These are phyloP conservation scores for Saccharomycopsis sp. DNA, from an alignment of 805 yeast species.

Conservation along the genomic window DNA sequence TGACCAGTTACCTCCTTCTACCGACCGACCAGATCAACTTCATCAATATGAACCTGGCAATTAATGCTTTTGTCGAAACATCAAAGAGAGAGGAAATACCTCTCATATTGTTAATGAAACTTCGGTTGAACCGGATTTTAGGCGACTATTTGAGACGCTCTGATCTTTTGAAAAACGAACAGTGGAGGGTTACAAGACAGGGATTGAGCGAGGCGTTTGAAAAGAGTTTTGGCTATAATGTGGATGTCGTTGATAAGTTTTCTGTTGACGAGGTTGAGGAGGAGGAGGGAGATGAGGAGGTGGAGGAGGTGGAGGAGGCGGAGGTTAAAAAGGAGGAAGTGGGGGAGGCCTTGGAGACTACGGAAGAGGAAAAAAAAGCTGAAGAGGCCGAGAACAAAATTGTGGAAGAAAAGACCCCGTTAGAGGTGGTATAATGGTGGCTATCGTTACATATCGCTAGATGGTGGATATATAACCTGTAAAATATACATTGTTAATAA, in stretches of 20 bases:
- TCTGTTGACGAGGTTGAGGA: not conserved
- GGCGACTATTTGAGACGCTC: not conserved
- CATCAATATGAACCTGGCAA: not conserved
- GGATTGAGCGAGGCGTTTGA: not conserved
- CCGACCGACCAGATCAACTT: not conserved
- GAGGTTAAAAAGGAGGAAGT: too few species aligned
- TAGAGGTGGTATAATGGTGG: too few species aligned
- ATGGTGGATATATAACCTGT: not conserved
- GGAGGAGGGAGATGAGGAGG: too few species aligned
- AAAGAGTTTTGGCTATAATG: not conserved
- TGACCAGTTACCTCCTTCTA: not conserved
- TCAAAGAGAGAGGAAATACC: not conserved
- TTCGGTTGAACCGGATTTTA: not conserved
- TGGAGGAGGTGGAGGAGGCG: too few species aligned
- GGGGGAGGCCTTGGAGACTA: too few species aligned
- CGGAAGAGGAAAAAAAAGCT: too few species aligned
- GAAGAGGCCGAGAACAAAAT: too few species aligned
- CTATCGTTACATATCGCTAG: not conserved
- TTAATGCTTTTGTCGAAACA: not conserved
- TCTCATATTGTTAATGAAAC: not conserved
- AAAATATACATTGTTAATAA: too few species aligned
- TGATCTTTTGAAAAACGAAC: not conserved
- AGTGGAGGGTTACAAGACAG: not conserved
- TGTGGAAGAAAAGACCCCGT: too few species aligned
- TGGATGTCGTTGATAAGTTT: not conserved